Evolutionary conservation across 2,329 filamentous ascomycete genomes (phyloP), one percentile per base, ranked within the genome.

Genomic region (Aspergillus ibericus): DNA sequence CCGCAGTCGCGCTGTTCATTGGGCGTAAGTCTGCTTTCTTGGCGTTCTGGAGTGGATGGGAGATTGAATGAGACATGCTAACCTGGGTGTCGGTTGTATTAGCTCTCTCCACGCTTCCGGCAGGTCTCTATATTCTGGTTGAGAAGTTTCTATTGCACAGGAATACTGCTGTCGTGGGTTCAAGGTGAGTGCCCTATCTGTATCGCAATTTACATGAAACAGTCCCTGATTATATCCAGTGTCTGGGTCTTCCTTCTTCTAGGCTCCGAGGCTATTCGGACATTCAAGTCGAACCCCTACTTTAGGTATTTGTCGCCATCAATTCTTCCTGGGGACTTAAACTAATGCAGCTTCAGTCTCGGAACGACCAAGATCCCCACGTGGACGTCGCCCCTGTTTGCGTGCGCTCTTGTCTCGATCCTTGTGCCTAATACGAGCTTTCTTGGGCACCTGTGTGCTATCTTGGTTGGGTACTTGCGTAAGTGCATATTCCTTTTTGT

Each of bases 241-340:
- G 84, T 97, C 56, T 97, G 93, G 92, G 89, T 96, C 0, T 97
- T 98, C 73, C 83, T 96, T 25, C 83, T 99, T 20, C 82, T 98
- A 35, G 89, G 88, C 42, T 86, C 89, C 63, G 93, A 98, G 76
- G 88, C 92, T 5, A 89, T 97, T 64, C 91, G 92, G 73, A 93
- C 91, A 2, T 93, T 90, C 75, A 88, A 87, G 67, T 82, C 86
- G 32, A 92, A 96, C 70, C 95, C 95, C 0, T 83, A 89, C 71
- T 88, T 97, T 65, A 84, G 75, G 82, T 84, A 77, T 55, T 66
- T 63, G 52, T n/a, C 32, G 6, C 42, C n/a, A 5, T 13, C 9
- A 40, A n/a, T 4, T 25, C n/a, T 1, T 16, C 5, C 16, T n/a
- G 18, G 44, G 36, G 5, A 5, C 4, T 29, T 12, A 59, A 13